Conservation (phyloP, 129 eudicot species). For the Flaveria ramosissima region DNA sequence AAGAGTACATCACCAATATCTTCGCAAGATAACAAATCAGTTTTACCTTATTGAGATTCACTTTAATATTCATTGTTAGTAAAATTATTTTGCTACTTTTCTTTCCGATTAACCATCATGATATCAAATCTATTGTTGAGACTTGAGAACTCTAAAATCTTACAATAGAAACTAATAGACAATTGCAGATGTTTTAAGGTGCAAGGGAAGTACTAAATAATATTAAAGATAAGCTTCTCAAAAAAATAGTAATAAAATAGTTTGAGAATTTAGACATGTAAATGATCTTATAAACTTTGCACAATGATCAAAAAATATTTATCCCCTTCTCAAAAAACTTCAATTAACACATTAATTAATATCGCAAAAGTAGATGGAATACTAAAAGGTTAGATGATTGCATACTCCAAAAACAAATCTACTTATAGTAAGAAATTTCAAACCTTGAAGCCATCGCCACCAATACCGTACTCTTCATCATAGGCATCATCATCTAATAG, state of each 20-base stretch:
- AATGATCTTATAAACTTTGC: not conserved
- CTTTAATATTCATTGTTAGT: constrained; percentile 4
- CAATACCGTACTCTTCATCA: constrained; percentile 63
- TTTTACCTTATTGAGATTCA: too few relatives aligned
- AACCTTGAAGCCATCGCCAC: constrained; percentile 58
- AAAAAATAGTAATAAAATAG: not conserved
- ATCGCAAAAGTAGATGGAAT: constrained; percentile 1
- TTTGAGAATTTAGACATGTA: not conserved
- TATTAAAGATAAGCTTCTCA: not conserved
- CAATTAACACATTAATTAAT: not conserved
- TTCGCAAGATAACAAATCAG: not conserved
- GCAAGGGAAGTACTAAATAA: not conserved
- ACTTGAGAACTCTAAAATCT: not conserved
- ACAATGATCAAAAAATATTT: not conserved
- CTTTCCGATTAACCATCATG: not conserved
- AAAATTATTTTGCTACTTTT: not conserved
- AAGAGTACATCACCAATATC: not conserved
- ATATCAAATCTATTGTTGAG: not conserved
- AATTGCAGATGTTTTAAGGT: not conserved
- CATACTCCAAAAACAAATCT: constrained; percentile 29
- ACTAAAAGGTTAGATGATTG: not conserved
- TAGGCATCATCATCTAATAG: constrained; percentile 82
- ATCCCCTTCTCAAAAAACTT: constrained; percentile 14
- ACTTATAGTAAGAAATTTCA: constrained; percentile 71
- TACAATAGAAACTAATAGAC: not conserved